Evolutionary conservation across 2,329 filamentous ascomycete genomes (phyloP), one percentile per base, ranked within the genome.

Genomic region (Alternaria sp.): DNA sequence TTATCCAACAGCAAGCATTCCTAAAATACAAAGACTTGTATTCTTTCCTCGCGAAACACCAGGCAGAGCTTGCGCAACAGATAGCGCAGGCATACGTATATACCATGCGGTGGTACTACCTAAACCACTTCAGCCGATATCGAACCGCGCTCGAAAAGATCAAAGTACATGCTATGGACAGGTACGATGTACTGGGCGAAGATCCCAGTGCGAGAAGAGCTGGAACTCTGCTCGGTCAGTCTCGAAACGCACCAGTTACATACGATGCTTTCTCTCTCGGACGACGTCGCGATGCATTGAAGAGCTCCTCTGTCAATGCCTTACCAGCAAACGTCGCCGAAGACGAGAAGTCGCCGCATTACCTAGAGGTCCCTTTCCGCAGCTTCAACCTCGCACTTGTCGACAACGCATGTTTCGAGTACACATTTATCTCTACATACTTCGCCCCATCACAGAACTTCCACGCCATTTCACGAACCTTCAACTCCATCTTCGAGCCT

Each of bases 51-150:
- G 89, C 93, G 63, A 90, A 88, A 71, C 91, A 95, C 69, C 94
- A 98, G 73, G 84, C 91, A 1, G 86, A 88, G n/a, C 87, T 99
- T 6, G 93, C 93, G 9, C 90, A 94, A 57, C 93, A 99, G 79
- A 97, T 99, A 68, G 90, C 90, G 9, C 91, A 93, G 77, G 96
- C 96, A 4, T 99, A 99, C 75, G 90, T 96, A 83, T 97, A 97
- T 78, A 99, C 96, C 0, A 99, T 99, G 93, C 89, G 94, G 57
- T 99, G 96, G 96, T 99, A 99, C 76, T 98, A 98, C 77, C 82
- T 91, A 57, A 96, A 92, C 69, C 93, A 97, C 78, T 99, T 99
- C 76, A 89, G 88, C 4, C 90, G 95, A 33, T 99, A 99, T 79
- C 89, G 92, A 67, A 89, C 90, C 71, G 90, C 96, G 0, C 84